Conservation (phyloP, 192 early-diverging fungal species). For the Umbelopsis sp. region DNA sequence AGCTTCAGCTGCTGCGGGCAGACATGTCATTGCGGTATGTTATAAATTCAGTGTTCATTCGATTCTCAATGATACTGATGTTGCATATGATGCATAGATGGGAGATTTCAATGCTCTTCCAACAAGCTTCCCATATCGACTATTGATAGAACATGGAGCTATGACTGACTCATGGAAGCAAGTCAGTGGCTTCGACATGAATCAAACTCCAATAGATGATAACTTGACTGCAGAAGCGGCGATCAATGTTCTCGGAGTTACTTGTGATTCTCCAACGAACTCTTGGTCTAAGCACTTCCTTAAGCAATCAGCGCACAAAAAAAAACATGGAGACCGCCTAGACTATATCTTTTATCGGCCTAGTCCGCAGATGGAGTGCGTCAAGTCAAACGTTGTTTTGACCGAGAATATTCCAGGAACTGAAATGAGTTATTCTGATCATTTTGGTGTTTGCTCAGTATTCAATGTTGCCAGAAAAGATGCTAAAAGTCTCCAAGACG, state of each 20-base stretch:
- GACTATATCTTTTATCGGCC: slow-evolving; percentile 57
- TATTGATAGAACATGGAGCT: slow-evolving; percentile 49
- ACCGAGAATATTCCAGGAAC: slow-evolving; percentile 34
- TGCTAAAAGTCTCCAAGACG: not conserved
- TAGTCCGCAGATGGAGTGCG: slow-evolving; percentile 46
- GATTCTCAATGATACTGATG: not conserved
- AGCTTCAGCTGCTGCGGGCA: slow-evolving; percentile 45
- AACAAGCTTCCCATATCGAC: slow-evolving; percentile 43
- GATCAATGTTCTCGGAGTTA: slow-evolving; percentile 52
- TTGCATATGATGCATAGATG: slow-evolving; percentile 33
- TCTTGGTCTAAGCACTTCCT: slow-evolving; percentile 49
- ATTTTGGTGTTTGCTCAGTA: slow-evolving; percentile 54
- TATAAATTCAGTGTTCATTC: not conserved
- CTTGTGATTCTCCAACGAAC: slow-evolving; percentile 57
- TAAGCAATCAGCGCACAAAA: slow-evolving; percentile 38
- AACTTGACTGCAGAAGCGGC: slow-evolving; percentile 38
- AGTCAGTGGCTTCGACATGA: slow-evolving; percentile 25
- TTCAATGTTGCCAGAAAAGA: slow-evolving; percentile 34
- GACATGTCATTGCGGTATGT: slow-evolving; percentile 59
- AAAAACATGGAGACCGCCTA: slow-evolving; percentile 46
- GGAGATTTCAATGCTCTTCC: slow-evolving; percentile 59
- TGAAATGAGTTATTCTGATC: slow-evolving; percentile 47
- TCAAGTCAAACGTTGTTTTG: slow-evolving; percentile 31
- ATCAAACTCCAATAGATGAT: not conserved
- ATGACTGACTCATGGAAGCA: slow-evolving; percentile 56